Evolutionary conservation across 345 rosid genomes (phyloP).

Genomic region (Camelina hispida): DNA sequence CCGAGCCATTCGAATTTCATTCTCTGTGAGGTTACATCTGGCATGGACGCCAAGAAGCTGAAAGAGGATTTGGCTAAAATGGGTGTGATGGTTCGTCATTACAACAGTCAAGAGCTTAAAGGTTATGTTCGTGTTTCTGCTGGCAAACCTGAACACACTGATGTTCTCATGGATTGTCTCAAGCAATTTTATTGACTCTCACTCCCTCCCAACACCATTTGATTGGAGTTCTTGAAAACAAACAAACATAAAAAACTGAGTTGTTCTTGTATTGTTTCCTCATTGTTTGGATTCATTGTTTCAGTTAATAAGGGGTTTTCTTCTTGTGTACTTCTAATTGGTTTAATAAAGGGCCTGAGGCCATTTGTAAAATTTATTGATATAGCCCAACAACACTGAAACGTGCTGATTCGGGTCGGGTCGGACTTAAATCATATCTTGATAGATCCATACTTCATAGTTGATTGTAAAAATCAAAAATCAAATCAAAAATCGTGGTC

Average conservation of each 20-base stretch:
- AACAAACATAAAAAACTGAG: neutral
- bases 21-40: constrained; percentile 80
- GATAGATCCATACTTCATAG: neutral
- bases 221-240: constrained; percentile 7
- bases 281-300: constrained; percentile 17
- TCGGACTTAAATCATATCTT: neutral
- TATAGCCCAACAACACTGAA: neutral
- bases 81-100: constrained; percentile 98
- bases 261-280: constrained; percentile 3
- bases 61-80: constrained; percentile 85
- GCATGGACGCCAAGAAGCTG: constrained; percentile 84
- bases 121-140: constrained; percentile 80
- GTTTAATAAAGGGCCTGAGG: constrained; percentile 4
- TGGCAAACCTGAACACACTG: constrained; percentile 89
- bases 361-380: neutral
- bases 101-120: constrained; percentile 73
- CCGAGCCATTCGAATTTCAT: constrained; percentile 90
- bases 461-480: no score
- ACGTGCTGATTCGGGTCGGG: neutral
- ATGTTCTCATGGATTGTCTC: constrained; percentile 65
- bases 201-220: neutral
- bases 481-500: no score
- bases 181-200: constrained; percentile 48
- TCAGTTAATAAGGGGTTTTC: neutral
- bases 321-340: neutral